These are phyloP conservation scores for Pezicula neosporulosa DNA, from an alignment of 2,329 filamentous ascomycete genomes.

Conservation along the genomic window DNA sequence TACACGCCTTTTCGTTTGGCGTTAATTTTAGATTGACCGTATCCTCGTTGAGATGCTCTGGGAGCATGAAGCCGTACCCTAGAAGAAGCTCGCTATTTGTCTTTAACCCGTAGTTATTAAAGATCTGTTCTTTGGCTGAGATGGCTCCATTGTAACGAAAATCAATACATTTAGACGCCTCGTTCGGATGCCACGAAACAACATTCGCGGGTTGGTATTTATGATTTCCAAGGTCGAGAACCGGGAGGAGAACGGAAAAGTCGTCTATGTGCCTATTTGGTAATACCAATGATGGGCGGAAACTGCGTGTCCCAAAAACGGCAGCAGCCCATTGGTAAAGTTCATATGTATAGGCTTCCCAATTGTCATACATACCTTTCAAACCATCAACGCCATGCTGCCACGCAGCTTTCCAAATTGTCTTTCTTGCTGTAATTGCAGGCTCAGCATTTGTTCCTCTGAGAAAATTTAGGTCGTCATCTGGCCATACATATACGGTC, in stretches of 20 bases:
- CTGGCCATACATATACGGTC: slow-evolving; percentile 61
- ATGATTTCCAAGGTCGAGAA: slow-evolving; percentile 73
- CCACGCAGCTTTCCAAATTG: slow-evolving; percentile 24
- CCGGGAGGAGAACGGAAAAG: slow-evolving; percentile 61
- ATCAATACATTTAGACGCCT: neutral
- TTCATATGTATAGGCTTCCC: slow-evolving; percentile 22
- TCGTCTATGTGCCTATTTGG: slow-evolving; percentile 23
- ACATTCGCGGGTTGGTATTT: slow-evolving; percentile 14
- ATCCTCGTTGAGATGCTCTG: slow-evolving; percentile 35
- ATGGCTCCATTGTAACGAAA: slow-evolving; percentile 27
- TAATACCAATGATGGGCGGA: slow-evolving; percentile 52
- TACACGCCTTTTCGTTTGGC: slow-evolving; percentile 8
- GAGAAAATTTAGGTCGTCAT: slow-evolving; percentile 54
- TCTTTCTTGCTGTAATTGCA: slow-evolving; percentile 16
- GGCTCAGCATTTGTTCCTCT: slow-evolving; percentile 25
- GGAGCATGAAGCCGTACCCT: slow-evolving; percentile 59
- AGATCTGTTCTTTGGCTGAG: slow-evolving; percentile 48
- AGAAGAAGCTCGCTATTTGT: slow-evolving; percentile 69
- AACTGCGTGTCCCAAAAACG: slow-evolving; percentile 63
- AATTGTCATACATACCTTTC: slow-evolving; percentile 4
- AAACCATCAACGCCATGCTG: slow-evolving; percentile 16
- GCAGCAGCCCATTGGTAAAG: slow-evolving; percentile 64
- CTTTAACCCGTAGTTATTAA: slow-evolving; percentile 73
- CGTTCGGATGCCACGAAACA: slow-evolving; percentile 38
- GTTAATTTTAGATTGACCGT: slow-evolving; percentile 22